Evolutionary conservation across 2,329 filamentous ascomycete species (phyloP), one percentile per base, ranked within the genome.

Genomic region (Neobulgaria alba): DNA sequence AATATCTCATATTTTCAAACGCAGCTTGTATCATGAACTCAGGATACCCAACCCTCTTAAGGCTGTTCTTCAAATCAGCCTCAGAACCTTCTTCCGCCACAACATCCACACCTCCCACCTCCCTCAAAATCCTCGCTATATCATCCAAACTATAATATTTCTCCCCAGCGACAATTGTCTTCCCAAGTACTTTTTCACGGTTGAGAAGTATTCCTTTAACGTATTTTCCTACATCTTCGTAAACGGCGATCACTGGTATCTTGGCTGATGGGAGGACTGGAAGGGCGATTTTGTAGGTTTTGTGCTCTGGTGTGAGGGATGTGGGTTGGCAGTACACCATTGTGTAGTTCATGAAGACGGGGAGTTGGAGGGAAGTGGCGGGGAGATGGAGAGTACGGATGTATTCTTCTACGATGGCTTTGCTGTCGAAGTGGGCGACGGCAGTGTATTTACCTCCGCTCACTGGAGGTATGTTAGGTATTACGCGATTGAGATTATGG

Each of bases 311-410:
- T n/a, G n/a, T n/a, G n/a, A n/a, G n/a, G 17, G 55, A 48, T 5
- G 43, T 55, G 34, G 39, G 41, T 4, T 26, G 10, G 29, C 42
- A 41, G 35, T 12, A 46, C 46, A 32, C 34, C 4, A 48, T 38
- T 2, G 19, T 39, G 18, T 49, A 50, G 30, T 44, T 26, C 2
- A 71, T 72, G 43, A 71, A 75, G 20, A 58, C 59, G 0, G 59
- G 70, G 0, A 67, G 65, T 2, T 63, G 57, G 43, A 69, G 62
- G 53, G 71, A 73, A 0, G 71, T 63, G 23, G 61, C 62, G 4
- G 64, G 63, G 5, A 74, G 56, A 0, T 59, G 61, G 15, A 56
- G 36, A 8, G 42, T 39, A 23, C 54, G 38, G 15, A 59, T 57
- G 10, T 56, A 54, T 14, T 58, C 52, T 31, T 65, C 63, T 18